Evolutionary conservation across 148 eudicot species (phyloP).

Genomic region (Agrostemma githago): DNA sequence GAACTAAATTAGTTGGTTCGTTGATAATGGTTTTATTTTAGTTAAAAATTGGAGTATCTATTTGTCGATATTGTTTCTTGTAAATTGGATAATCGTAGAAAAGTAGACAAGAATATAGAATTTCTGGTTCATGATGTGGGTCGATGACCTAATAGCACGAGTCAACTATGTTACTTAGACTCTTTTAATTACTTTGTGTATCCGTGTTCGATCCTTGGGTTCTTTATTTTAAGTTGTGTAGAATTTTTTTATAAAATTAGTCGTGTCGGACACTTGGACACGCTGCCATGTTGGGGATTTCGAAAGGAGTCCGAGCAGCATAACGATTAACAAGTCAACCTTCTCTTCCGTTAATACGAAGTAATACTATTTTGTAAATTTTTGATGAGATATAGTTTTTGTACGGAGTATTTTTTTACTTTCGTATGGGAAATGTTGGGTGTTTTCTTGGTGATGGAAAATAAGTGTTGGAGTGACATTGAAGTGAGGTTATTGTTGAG

Average conservation of each 20-base stretch:
- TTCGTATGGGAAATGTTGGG: neutral
- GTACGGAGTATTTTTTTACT: neutral
- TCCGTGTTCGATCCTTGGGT: too few species aligned
- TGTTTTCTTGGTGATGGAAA: neutral
- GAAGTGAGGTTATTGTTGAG: too few species aligned
- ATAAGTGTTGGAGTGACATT: slow-evolving; percentile 6
- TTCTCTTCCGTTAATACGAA: too few species aligned
- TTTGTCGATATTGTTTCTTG: slow-evolving; percentile 1
- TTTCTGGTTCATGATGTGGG: neutral
- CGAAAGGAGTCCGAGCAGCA: too few species aligned
- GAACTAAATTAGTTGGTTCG: neutral
- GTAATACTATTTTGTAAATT: neutral
- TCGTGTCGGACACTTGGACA: too few species aligned
- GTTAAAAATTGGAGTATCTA: too few species aligned
- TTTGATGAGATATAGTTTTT: neutral
- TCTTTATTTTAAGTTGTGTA: too few species aligned
- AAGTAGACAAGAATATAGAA: neutral
- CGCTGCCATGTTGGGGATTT: too few species aligned
- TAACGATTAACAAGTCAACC: too few species aligned
- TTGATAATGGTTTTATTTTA: neutral
- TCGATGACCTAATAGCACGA: neutral
- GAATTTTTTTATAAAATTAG: too few species aligned
- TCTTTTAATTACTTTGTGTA: too few species aligned
- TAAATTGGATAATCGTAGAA: neutral
- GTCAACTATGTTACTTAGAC: neutral